Evolutionary conservation across 768 basidiomycete genomes (phyloP).

Genomic region (Termitomyces sp.): DNA sequence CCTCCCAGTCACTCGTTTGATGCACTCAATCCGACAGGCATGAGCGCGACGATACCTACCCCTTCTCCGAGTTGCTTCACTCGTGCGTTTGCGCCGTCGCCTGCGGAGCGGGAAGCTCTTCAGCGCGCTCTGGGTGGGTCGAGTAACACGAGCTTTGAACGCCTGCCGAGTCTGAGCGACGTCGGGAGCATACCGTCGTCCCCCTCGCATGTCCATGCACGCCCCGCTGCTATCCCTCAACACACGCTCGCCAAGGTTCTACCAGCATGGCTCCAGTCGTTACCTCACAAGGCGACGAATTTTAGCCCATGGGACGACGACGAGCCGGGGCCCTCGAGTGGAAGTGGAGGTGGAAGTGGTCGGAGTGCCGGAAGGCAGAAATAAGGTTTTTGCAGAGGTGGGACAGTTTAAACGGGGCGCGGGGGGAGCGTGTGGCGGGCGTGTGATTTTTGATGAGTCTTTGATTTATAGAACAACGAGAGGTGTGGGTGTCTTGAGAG

Average conservation of each 20-base stretch:
- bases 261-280: slow-evolving; percentile 65
- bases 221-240: slow-evolving; percentile 17
- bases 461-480: slow-evolving; percentile 15
- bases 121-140: slow-evolving; percentile 74
- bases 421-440: neutral
- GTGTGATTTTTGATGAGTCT: slow-evolving; percentile 5
- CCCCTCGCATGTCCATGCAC: slow-evolving; percentile 46
- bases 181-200: slow-evolving; percentile 71
- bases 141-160: slow-evolving; percentile 70
- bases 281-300: slow-evolving; percentile 64
- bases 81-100: slow-evolving; percentile 85
- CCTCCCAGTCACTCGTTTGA: slow-evolving; percentile 30
- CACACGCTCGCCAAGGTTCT: slow-evolving; percentile 25
- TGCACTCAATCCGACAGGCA: slow-evolving; percentile 58
- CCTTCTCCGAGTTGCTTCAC: slow-evolving; percentile 47
- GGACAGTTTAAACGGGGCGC: slow-evolving; percentile 7
- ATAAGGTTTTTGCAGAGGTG: slow-evolving; percentile 2
- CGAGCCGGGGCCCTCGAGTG: slow-evolving; percentile 26
- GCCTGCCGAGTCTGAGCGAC: slow-evolving; percentile 72
- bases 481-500: slow-evolving; percentile 10
- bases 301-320: slow-evolving; percentile 86
- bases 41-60: slow-evolving; percentile 28
- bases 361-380: slow-evolving; percentile 10
- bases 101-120: slow-evolving; percentile 80
- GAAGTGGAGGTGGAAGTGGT: slow-evolving; percentile 4